Percentiles rank a stretch among this genome's conserved stretches.
Conservation (phyloP, 345 rosid genomes). For the Hypericum perforatum region DNA sequence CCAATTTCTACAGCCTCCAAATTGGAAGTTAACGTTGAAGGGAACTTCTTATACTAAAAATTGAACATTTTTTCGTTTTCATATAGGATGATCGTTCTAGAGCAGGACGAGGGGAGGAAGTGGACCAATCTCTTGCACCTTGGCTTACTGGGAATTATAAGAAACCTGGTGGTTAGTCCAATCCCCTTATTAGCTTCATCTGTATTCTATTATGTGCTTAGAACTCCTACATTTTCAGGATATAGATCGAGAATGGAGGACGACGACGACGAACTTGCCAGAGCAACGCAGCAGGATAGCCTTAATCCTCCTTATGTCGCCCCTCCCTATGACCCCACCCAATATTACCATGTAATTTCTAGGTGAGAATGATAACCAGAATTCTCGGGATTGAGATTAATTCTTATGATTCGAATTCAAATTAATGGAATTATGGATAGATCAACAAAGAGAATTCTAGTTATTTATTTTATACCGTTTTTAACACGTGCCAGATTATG, state of each 20-base stretch:
- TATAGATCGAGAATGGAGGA: slow-evolving; percentile 38
- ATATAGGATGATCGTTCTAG: slow-evolving; percentile 53
- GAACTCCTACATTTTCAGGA: slow-evolving; percentile 27
- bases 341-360: slow-evolving; percentile 29
- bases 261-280: slow-evolving; percentile 34
- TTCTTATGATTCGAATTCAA: no score
- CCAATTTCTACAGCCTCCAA: background rate
- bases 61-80: background rate
- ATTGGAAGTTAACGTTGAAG: background rate
- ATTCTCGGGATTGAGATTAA: no score
- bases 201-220: background rate
- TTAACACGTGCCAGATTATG: slow-evolving; percentile 48
- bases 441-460: background rate
- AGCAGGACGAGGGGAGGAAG: slow-evolving; percentile 59
- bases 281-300: slow-evolving; percentile 34
- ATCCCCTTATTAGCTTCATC: background rate
- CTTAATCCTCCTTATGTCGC: slow-evolving; percentile 39
- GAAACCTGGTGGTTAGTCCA: slow-evolving; percentile 46
- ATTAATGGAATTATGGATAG: background rate
- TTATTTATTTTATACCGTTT: background rate
- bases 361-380: slow-evolving; percentile 38
- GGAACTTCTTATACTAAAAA: background rate
- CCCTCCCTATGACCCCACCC: slow-evolving; percentile 15
- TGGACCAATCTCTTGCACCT: slow-evolving; percentile 56
- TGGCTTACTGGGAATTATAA: slow-evolving; percentile 46